Evolutionary conservation across 306 rosid genomes (phyloP), one percentile per base, ranked within the genome.

Genomic region (Bauhinia variegata): DNA sequence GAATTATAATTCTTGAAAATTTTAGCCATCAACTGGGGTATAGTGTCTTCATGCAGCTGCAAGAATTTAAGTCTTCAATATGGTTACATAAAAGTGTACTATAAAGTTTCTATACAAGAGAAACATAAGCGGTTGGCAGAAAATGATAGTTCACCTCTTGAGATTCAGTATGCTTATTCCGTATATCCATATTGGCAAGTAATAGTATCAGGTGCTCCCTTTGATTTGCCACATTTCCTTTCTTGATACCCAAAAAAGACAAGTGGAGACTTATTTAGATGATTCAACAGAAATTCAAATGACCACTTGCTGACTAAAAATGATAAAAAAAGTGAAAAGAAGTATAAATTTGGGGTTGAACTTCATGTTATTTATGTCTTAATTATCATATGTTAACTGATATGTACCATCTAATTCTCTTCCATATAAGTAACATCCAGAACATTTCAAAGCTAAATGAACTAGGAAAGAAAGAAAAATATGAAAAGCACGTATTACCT

Each of bases 211-310:
- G 79, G 80, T 95, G 99, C 75, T 95, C 99, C 86, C 97, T 87
- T 78, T 95, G 99, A 78, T 95, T 95, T 68, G 92, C 97, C 71
- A 85, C 91, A 71, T 95, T 95, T 81, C 97, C 99, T 90, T 90
- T 90, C 99, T 95, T 81, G 75, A 61, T 69, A 69, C 59, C n/a
- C 67, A 68, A 79, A 70, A 70, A 31, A 78, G 15, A 78, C 46
- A 39, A 60, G 44, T 65, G 41, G 11, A 28, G n/a, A 65, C 51
- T 10, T 70, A 58, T 60, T 84, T 14, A 73, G 80, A 75, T 63
- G 41, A 69, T 61, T 61, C 66, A 58, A 18, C 39, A 54, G 13
- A 16, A 55, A 41, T 53, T 34, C 37, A 15, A 8, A 39, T 47
- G 68, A 38, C 18, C 51, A 59, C 5, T 43, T 16, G 30, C 30